phyloP scores from a whole-genome alignment of 371 early-diverging fungal species.

The Chytridium lagenaria region DNA sequence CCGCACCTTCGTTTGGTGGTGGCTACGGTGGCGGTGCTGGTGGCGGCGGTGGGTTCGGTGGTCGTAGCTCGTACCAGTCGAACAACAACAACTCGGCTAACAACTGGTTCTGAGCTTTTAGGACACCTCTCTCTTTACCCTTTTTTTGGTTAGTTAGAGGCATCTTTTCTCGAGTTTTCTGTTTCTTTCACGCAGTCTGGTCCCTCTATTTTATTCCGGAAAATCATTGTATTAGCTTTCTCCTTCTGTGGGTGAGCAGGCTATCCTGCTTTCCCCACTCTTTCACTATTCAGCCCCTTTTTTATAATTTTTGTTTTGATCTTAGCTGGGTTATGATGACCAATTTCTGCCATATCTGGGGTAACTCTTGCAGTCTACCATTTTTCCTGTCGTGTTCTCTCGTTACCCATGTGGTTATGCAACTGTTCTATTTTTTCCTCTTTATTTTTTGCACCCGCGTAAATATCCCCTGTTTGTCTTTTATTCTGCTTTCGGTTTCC shows the following conservation, averaged over 20 bases:
- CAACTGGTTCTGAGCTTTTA: slow-evolving; percentile 71
- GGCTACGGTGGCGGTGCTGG: slow-evolving; percentile 38
- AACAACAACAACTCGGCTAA: slow-evolving; percentile 46
- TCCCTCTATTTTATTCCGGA: too few relatives aligned
- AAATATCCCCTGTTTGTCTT: neutral
- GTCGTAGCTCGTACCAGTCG: slow-evolving; percentile 20
- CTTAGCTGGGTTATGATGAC: neutral
- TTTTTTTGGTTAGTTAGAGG: neutral
- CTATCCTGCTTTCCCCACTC: too few relatives aligned
- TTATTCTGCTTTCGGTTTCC: neutral
- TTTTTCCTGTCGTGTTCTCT: neutral
- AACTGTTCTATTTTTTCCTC: neutral
- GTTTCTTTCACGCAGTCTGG: too few relatives aligned
- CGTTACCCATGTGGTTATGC: neutral
- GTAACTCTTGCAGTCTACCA: slow-evolving; percentile 1
- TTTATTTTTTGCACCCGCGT: neutral
- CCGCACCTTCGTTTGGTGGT: slow-evolving; percentile 29
- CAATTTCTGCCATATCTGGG: neutral
- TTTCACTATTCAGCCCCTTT: neutral
- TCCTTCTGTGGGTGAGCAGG: too few relatives aligned
- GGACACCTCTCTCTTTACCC: neutral
- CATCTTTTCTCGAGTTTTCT: too few relatives aligned
- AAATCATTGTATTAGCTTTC: too few relatives aligned
- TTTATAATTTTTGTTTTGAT: neutral
- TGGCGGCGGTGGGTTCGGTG: slow-evolving; percentile 18